A percentile compares a stretch with the other conserved stretches of the same genome.
Evolutionary conservation across 2,329 filamentous ascomycete genomes (phyloP).

Genomic region (Acrocalymma vagum): DNA sequence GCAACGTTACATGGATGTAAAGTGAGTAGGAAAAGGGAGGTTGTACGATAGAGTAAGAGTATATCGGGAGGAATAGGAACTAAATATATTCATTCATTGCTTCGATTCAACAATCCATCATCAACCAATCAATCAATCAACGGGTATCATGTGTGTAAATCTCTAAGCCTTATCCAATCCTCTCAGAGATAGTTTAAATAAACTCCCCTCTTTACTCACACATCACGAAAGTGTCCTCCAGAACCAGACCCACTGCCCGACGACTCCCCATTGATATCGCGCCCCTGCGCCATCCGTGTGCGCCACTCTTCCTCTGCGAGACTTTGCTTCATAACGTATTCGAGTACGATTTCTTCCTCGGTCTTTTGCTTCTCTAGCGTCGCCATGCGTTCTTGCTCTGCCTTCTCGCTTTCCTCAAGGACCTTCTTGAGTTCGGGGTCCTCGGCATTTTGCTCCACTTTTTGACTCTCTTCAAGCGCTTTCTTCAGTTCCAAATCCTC

Average conservation of each 20-base stretch:
- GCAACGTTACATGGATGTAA: too few species aligned
- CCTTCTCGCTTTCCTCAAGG: slow-evolving; percentile 35
- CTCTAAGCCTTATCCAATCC: too few species aligned
- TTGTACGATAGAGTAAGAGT: too few species aligned
- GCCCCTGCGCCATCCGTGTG: slow-evolving; percentile 16
- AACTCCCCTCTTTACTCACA: too few species aligned
- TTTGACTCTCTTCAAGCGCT: slow-evolving; percentile 16
- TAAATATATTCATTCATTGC: too few species aligned
- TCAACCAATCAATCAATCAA: too few species aligned
- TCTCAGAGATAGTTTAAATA: too few species aligned
- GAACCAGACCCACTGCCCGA: slow-evolving; percentile 12
- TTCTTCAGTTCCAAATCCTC: slow-evolving; percentile 13
- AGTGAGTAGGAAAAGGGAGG: too few species aligned
- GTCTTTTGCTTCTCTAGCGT: slow-evolving; percentile 52
- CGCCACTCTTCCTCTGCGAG: slow-evolving; percentile 64
- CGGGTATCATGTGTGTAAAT: too few species aligned
- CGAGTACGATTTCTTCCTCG: slow-evolving; percentile 78
- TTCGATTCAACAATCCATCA: too few species aligned
- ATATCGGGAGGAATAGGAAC: too few species aligned
- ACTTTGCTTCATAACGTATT: slow-evolving; percentile 81
- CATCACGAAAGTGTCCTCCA: too few species aligned
- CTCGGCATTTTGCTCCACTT: slow-evolving; percentile 27
- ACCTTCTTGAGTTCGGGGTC: slow-evolving; percentile 36
- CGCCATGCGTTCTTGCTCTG: slow-evolving; percentile 51
- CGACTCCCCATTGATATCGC: slow-evolving; percentile 21